Evolutionary conservation across 495 filamentous ascomycete genomes (phyloP), one percentile per base, ranked within the genome.

Genomic region (Daldinia decipiens): DNA sequence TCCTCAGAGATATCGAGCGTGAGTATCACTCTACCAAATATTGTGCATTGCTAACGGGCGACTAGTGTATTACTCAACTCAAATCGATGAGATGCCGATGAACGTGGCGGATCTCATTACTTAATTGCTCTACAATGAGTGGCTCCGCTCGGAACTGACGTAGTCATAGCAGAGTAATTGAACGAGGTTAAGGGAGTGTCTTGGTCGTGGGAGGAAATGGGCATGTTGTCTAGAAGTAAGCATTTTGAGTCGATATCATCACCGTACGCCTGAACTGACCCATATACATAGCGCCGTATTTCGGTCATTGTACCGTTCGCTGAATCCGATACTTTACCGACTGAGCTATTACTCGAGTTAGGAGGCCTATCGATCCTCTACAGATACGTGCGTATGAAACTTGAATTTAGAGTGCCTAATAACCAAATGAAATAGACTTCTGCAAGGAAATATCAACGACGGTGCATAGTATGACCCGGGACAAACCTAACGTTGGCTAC

Each of bases 21-120:
- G 78, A 78, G 86, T 84, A 26, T 36, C 12, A 9, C 27, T 58
- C 7, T 36, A 40, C 12, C 13, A 24, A 38, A 31, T 54, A 13
- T 12, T 13, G 8, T 59, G 13, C 24, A 3, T 59, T 70, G 47
- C 82, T 87, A 76, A 85, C 62, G n/a, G 39, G 9, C 29, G 32
- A 31, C 1, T 50, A 90, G 89, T 93, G 72, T 97, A 96, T 80
- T 97, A 97, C 80, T 97, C 93, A 38, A 99, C 95, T 53, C 95
- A 99, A 82, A 99, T 99, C 70, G 95, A 99, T 76, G 95, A 99
- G 86, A 99, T 99, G 95, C 95, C 95, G 27, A 98, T 99, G 95
- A 98, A 98, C 76, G 89, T 91, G 64, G 88, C 89, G 53, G 88
- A 91, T 74, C 82, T 90, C 32, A 84, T 91, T 65, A 57, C 74